These are phyloP conservation scores for Torulaspora globosa DNA, from an alignment of 1,139 yeast genomes.

Conservation along the genomic window DNA sequence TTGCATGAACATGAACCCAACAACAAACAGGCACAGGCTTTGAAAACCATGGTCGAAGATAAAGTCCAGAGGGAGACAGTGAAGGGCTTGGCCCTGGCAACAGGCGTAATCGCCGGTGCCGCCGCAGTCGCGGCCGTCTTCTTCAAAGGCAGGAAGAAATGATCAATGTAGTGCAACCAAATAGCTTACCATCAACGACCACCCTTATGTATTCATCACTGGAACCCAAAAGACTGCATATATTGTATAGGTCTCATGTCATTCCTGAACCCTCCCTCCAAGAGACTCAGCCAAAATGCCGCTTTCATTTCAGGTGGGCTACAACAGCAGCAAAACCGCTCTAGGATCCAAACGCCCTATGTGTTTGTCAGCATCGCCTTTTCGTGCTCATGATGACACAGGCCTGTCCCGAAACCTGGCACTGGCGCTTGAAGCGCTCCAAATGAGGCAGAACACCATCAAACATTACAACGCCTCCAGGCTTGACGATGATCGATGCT, in stretches of 20 bases:
- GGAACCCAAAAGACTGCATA: neutral
- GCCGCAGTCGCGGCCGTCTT: slow-evolving; percentile 65
- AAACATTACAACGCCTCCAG: neutral
- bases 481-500: neutral
- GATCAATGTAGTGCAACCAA: neutral
- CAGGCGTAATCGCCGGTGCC: slow-evolving; percentile 80
- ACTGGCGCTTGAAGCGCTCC: neutral
- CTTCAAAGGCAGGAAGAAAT: slow-evolving; percentile 37
- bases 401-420: neutral
- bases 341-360: neutral
- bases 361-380: neutral
- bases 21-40: slow-evolving; percentile 67
- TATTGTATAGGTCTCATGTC: neutral
- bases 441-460: neutral
- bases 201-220: neutral
- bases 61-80: slow-evolving; percentile 79
- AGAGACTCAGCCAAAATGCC: neutral
- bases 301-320: neutral
- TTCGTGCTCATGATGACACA: neutral
- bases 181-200: neutral
- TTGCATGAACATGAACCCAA: slow-evolving; percentile 76
- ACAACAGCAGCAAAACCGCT: neutral
- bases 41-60: slow-evolving; percentile 76
- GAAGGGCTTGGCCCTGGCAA: slow-evolving; percentile 80
- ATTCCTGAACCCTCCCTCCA: too few relatives aligned